Conservation (phyloP, 1,284 basidiomycete genomes). For the Microbotryomycetes sp. region DNA sequence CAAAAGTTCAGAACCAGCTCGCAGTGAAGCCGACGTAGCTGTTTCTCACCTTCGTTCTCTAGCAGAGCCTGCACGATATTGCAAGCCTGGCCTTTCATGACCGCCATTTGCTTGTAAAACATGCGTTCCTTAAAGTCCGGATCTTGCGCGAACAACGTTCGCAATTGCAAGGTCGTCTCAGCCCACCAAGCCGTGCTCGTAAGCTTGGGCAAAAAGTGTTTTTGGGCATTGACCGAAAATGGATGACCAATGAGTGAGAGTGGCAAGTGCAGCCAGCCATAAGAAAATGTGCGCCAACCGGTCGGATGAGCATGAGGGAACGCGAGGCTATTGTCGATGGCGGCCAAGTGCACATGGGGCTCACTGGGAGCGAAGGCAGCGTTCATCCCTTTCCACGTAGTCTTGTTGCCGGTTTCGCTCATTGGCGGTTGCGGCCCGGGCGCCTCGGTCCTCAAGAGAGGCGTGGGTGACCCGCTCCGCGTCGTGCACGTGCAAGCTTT, state of each 20-base stretch:
- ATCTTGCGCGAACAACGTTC: constrained; percentile 60
- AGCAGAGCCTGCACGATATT: constrained; percentile 77
- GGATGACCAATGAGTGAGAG: constrained; percentile 72
- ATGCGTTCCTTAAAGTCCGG: constrained; percentile 50
- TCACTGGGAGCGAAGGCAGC: constrained; percentile 1
- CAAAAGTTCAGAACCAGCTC: neutral
- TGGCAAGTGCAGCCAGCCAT: constrained; percentile 84
- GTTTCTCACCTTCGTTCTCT: constrained; percentile 48
- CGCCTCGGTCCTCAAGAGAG: constrained; percentile 37
- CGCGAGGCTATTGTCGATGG: constrained; percentile 86
- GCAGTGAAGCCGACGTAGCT: neutral
- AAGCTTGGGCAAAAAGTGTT: constrained; percentile 71
- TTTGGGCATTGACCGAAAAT: constrained; percentile 71
- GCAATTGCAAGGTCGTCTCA: constrained; percentile 67
- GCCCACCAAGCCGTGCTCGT: constrained; percentile 84
- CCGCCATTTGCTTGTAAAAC: constrained; percentile 69
- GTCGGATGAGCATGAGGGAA: constrained; percentile 66
- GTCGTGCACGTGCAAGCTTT: constrained; percentile 20
- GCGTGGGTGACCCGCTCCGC: constrained; percentile 68
- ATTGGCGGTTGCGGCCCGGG: constrained; percentile 46
- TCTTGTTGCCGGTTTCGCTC: constrained; percentile 72
- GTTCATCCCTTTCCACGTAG: constrained; percentile 50
- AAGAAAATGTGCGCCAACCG: constrained; percentile 83
- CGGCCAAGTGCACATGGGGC: constrained; percentile 60
- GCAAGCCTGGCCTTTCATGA: constrained; percentile 86